Conservation (phyloP, 2,329 filamentous ascomycete species). For the Epichloe typhina region DNA sequence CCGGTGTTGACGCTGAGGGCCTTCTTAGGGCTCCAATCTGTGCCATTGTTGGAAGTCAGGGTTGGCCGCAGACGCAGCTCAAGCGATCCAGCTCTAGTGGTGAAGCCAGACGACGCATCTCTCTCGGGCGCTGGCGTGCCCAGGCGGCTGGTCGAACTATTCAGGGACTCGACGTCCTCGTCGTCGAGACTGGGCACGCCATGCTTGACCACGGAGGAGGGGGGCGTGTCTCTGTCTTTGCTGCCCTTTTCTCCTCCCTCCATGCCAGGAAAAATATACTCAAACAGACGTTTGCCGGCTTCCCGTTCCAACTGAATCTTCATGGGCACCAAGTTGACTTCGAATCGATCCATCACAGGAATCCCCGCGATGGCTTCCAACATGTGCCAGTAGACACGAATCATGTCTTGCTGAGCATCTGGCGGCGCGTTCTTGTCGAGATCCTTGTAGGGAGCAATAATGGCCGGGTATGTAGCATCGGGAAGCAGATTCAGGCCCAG, state of each 20-base stretch:
- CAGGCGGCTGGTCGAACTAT: constrained; percentile 24
- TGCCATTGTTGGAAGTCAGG: constrained; percentile 42
- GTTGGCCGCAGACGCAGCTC: constrained; percentile 78
- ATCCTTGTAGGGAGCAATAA: constrained; percentile 82
- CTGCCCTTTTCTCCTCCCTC: constrained; percentile 41
- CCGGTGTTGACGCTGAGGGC: constrained; percentile 32
- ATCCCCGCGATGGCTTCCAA: constrained; percentile 96
- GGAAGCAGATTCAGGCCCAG: constrained; percentile 80
- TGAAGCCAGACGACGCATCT: constrained; percentile 32
- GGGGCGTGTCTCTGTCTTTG: constrained; percentile 47
- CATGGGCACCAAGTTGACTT: constrained; percentile 84
- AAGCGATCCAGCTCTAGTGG: constrained; percentile 57
- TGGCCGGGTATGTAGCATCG: constrained; percentile 87
- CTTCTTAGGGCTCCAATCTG: constrained; percentile 28
- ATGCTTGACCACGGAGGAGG: constrained; percentile 44
- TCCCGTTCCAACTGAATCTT: constrained; percentile 90
- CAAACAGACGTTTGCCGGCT: constrained; percentile 82
- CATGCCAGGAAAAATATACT: constrained; percentile 90
- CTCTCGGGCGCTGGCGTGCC: constrained; percentile 28
- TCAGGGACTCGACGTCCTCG: constrained; percentile 33
- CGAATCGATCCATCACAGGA: constrained; percentile 91
- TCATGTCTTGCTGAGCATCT: constrained; percentile 55
- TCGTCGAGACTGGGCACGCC: constrained; percentile 8
- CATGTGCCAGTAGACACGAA: constrained; percentile 95
- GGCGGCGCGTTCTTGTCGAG: constrained; percentile 36